Base-by-base conservation (phyloP, 768 basidiomycete genomes). In the Naganishia randhawae region DNA sequence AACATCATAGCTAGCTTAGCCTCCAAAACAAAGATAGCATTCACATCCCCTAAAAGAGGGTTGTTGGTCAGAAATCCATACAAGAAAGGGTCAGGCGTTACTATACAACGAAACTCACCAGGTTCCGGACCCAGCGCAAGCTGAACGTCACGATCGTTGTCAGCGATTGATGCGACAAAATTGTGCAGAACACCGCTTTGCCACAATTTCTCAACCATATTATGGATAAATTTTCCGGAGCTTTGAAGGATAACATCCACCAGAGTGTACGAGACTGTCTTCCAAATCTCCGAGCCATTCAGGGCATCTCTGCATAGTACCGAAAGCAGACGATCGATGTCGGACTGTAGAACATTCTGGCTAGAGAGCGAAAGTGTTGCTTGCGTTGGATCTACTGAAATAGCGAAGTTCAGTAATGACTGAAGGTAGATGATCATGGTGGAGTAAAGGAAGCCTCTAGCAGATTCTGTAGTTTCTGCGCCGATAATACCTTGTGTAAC, bases 251-350 rank as follows among this genome's bases (percentile, higher is more conserved):
- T 35, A 16, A 48, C 31, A 45, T 69, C 63, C n/a, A 69, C 41
- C 29, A 66, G 29, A 22, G 52, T 69, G 55, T 69, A 69, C 7
- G 63, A 65, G 9, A 69, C 69, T 4, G 63, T 65, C 33, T 69
- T 52, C 69, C 69, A 69, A 22, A 65, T 54, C 17, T 54, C 69
- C 42, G 41, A 57, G 19, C 69, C 69, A 27, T 55, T 54, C 51
- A 69, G 32, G 2, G 69, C 69, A 48, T 69, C 69, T 42, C 64
- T 32, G 42, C 69, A 65, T 17, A 69, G 25, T 6, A 61, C 63
- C 25, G 39, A 31, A 5, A 69, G 42, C 41, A 69, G 27, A 9
- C 64, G 63, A 16, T 69, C 55, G n/a, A 63, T 32, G 13, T 65
- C 53, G n/a, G 63, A 31, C 39, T 61, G 37, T 32, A 66, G 22